Conservation (phyloP, 2,329 filamentous ascomycete species). For the Colletotrichum navitas region DNA sequence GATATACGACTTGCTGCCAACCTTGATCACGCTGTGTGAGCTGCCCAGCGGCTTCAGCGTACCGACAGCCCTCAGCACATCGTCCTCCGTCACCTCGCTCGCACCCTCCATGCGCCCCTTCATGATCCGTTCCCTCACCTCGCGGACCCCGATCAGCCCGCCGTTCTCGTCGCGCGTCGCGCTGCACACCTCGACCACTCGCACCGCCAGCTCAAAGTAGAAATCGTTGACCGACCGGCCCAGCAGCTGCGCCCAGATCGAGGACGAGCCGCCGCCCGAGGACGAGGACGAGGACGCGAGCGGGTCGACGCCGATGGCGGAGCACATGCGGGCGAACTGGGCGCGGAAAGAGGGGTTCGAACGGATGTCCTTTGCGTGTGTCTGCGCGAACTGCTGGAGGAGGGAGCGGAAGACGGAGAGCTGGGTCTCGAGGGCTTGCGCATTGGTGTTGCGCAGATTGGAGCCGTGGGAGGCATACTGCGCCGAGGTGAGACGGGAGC, state of each 20-base stretch:
- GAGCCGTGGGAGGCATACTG: slow-evolving; percentile 93
- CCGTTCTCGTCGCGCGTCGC: slow-evolving; percentile 91
- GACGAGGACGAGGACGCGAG: slow-evolving; percentile 68
- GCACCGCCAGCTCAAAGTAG: slow-evolving; percentile 97
- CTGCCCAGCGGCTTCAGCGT: slow-evolving; percentile 89
- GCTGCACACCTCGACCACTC: slow-evolving; percentile 92
- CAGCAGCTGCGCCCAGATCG: slow-evolving; percentile 92
- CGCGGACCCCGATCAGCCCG: slow-evolving; percentile 85
- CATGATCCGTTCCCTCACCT: slow-evolving; percentile 82
- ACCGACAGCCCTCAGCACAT: slow-evolving; percentile 89
- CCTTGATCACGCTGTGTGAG: slow-evolving; percentile 85
- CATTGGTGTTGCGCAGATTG: slow-evolving; percentile 85
- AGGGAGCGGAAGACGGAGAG: slow-evolving; percentile 96
- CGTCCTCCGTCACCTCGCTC: slow-evolving; percentile 88
- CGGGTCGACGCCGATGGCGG: slow-evolving; percentile 95
- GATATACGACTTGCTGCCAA: slow-evolving; percentile 89
- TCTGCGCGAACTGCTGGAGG: slow-evolving; percentile 93
- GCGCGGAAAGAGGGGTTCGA: slow-evolving; percentile 95
- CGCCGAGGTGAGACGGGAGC: slow-evolving; percentile 84
- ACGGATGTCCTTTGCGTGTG: slow-evolving; percentile 95
- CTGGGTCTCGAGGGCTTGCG: slow-evolving; percentile 89
- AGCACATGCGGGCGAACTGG: slow-evolving; percentile 98
- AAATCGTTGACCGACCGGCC: slow-evolving; percentile 96
- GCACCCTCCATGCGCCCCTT: slow-evolving; percentile 81
- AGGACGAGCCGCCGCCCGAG: slow-evolving; percentile 65